Base-by-base conservation (phyloP, 805 yeast species). In the Pichia paraexigua region DNA sequence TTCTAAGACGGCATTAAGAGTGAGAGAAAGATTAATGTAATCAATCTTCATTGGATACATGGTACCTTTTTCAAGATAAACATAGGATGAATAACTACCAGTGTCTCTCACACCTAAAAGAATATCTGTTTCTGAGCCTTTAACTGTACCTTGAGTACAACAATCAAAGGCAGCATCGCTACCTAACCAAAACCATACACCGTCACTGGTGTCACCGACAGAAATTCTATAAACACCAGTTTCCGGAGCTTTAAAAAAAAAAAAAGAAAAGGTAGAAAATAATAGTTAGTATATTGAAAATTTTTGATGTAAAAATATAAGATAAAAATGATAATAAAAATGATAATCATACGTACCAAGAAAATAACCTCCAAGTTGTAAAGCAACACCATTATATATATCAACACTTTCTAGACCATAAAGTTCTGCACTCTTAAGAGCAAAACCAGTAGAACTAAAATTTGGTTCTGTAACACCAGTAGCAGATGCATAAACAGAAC, bases 111-210 rank as follows among this genome's bases (percentile, higher is more conserved):
- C 37, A 32, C 37, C n/a, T 15, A 32, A 32, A 32, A 32, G 37
- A 13, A 32, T 32, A 32, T 22, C 43, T 13, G 15, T 22, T 10
- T 20, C 43, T 4, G 43, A 40, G 10, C 25, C 18, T 12, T 17
- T 5, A n/a, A 47, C 25, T 11, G 18, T 12, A 15, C 22, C 43
- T 11, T 55, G 43, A n/a, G 43, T 21, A 45, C 54, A 51, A 44
- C 54, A 51, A 8, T n/a, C 39, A 48, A 51, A 51, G 8, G 54
- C 54, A 41, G 48, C 48, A 22, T 51, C 41, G 12, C 27, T 21
- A 15, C 45, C 54, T 15, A 51, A 15, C 46, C 46, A 51, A 7
- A 48, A n/a, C 54, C 47, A 45, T 18, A 46, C 46, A 44, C 49
- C 48, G 30, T 47, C 54, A 41, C 47, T 50, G 21, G 43, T 35